A percentile compares a stretch with the other conserved stretches of the same genome.
These are phyloP conservation scores for Capronia coronata DNA, from an alignment of 2,329 filamentous ascomycete species.

Conservation along the genomic window DNA sequence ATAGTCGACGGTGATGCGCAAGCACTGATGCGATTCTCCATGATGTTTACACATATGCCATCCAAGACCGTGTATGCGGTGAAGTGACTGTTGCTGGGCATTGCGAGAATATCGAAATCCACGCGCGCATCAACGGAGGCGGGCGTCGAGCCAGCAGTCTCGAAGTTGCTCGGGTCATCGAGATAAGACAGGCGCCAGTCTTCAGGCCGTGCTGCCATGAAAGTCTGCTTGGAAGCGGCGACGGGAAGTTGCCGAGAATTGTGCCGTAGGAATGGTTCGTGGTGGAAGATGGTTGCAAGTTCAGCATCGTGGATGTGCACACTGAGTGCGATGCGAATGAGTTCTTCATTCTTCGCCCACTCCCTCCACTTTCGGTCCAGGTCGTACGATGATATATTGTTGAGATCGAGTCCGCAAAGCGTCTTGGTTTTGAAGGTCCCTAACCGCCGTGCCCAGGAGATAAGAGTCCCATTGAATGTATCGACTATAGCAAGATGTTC, in stretches of 20 bases:
- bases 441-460: conserved; percentile 30
- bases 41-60: conserved; percentile 25
- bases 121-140: conserved; percentile 18
- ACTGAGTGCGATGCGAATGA: conserved; percentile 29
- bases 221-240: conserved; percentile 19
- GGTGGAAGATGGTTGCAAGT: conserved; percentile 26
- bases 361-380: conserved; percentile 25
- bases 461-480: conserved; percentile 31
- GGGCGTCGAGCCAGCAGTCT: conserved; percentile 6
- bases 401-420: conserved; percentile 16
- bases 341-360: conserved; percentile 30
- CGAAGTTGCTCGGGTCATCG: conserved; percentile 20
- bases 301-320: conserved; percentile 26
- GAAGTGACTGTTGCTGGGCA: conserved; percentile 20
- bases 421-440: conserved; percentile 27
- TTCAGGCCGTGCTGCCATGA: conserved; percentile 19
- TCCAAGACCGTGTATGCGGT: conserved; percentile 26
- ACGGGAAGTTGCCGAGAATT: conserved; percentile 20
- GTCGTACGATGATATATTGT: conserved; percentile 10
- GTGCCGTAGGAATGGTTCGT: conserved; percentile 23
- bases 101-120: conserved; percentile 19
- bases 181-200: conserved; percentile 22
- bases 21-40: conserved; percentile 25
- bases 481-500: conserved; percentile 30
- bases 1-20: conserved; percentile 13